Conservation (phyloP, 2,329 filamentous ascomycete species). For the Stylonectria norvegica region DNA sequence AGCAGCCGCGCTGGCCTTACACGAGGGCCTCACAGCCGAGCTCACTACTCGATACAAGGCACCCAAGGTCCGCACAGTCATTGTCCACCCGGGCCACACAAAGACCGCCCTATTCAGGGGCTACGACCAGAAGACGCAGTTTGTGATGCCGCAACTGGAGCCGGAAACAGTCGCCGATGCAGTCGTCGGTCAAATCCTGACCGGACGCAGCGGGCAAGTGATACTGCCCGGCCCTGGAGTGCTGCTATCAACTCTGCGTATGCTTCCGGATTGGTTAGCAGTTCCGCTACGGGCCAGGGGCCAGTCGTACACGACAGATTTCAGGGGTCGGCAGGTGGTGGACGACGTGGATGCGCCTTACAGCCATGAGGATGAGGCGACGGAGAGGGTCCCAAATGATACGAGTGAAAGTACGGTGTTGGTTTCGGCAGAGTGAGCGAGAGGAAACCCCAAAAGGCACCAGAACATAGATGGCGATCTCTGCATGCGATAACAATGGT, state of each 20-base stretch:
- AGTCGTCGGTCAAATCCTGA: slow-evolving; percentile 48
- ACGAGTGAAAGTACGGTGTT: slow-evolving; percentile 37
- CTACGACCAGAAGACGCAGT: slow-evolving; percentile 52
- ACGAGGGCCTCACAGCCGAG: slow-evolving; percentile 62
- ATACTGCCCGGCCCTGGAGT: slow-evolving; percentile 43
- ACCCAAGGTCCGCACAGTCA: slow-evolving; percentile 61
- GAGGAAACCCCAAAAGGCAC: too few relatives aligned
- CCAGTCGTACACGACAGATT: slow-evolving; percentile 41
- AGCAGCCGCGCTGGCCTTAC: slow-evolving; percentile 62
- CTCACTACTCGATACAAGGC: slow-evolving; percentile 59
- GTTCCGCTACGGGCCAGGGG: slow-evolving; percentile 45
- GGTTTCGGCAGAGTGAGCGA: slow-evolving; percentile 31
- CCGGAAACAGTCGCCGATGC: slow-evolving; percentile 43
- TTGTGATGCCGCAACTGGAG: slow-evolving; percentile 34
- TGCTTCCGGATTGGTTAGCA: slow-evolving; percentile 62
- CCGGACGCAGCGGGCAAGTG: slow-evolving; percentile 45
- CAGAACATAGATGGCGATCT: too few relatives aligned
- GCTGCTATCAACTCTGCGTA: slow-evolving; percentile 43
- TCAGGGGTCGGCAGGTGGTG: slow-evolving; percentile 46
- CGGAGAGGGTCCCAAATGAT: slow-evolving; percentile 20
- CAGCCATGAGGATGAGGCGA: slow-evolving; percentile 16
- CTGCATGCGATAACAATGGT: too few relatives aligned
- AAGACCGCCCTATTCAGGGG: slow-evolving; percentile 37
- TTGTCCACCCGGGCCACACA: slow-evolving; percentile 54
- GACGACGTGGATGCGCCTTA: slow-evolving; percentile 41